Percentiles rank a stretch among this genome's conserved stretches.
Evolutionary conservation across 208 protist genomes (phyloP).

Genomic region (Trypanosoma brucei): DNA sequence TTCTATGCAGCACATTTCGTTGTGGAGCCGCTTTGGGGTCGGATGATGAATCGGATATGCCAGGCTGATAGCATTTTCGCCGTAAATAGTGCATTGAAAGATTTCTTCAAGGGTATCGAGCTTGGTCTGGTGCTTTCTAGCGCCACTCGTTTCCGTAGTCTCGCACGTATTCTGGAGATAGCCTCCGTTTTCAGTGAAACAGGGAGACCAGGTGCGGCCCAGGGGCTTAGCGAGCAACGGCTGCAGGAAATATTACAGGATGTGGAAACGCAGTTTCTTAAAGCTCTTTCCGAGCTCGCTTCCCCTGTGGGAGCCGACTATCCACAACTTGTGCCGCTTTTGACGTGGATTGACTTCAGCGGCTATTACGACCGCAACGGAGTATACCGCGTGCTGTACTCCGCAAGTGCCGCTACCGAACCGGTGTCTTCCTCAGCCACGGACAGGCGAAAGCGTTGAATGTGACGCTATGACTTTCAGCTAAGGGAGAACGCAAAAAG

Average conservation of each 20-base stretch:
- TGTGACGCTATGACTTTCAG: neutral
- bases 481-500: neutral
- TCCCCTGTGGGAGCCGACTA: conserved; percentile 77
- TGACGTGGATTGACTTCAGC: conserved; percentile 86
- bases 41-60: conserved; percentile 55
- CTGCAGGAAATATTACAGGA: conserved; percentile 37
- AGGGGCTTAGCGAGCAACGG: conserved; percentile 40
- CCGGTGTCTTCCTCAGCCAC: conserved; percentile 1
- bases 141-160: conserved; percentile 62
- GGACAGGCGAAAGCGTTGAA: conserved; percentile 5
- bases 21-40: conserved; percentile 77
- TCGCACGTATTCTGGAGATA: conserved; percentile 63
- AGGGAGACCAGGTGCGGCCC: conserved; percentile 40
- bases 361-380: conserved; percentile 78
- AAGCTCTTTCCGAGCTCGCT: conserved; percentile 71
- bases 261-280: conserved; percentile 59
- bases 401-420: conserved; percentile 15
- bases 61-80: conserved; percentile 68
- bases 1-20: conserved; percentile 88
- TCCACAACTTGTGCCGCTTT: conserved; percentile 70
- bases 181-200: conserved; percentile 72
- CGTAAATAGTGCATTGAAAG: conserved; percentile 59
- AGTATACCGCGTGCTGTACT: conserved; percentile 79
- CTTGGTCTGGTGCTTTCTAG: conserved; percentile 69
- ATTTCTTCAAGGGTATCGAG: conserved; percentile 73